phyloP scores from a whole-genome alignment of 768 basidiomycete genomes.

The Trametes cinnabarina region DNA sequence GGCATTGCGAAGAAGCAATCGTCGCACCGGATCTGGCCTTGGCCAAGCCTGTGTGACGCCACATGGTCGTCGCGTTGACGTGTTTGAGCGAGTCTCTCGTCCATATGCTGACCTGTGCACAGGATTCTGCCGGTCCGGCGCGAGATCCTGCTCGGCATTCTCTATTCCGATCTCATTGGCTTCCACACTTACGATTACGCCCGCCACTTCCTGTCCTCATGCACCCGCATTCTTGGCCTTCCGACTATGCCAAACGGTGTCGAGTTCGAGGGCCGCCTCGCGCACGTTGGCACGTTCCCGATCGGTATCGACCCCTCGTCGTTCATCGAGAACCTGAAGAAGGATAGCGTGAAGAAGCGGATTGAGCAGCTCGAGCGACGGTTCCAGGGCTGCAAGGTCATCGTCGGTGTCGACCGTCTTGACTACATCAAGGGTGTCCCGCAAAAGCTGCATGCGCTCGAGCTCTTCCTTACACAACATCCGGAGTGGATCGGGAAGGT shows the following conservation, averaged over 20 bases:
- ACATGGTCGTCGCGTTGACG: not conserved
- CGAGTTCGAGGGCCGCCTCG: slow-evolving; percentile 91
- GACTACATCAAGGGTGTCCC: slow-evolving; percentile 99
- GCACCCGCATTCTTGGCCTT: slow-evolving; percentile 91
- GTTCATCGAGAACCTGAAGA: slow-evolving; percentile 84
- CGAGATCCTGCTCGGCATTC: slow-evolving; percentile 93
- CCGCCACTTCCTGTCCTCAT: slow-evolving; percentile 97
- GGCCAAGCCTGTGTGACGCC: slow-evolving; percentile 6
- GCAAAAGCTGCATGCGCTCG: slow-evolving; percentile 94
- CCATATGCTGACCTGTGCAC: slow-evolving; percentile 8
- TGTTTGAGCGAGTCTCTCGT: not conserved
- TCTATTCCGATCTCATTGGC: slow-evolving; percentile 96
- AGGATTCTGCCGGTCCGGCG: slow-evolving; percentile 96
- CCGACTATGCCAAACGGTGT: slow-evolving; percentile 98
- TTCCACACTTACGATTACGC: slow-evolving; percentile 99
- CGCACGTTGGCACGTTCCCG: slow-evolving; percentile 97
- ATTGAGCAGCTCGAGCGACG: slow-evolving; percentile 81
- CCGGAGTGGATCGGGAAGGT: slow-evolving; percentile 99
- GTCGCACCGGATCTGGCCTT: not conserved
- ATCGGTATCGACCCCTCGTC: slow-evolving; percentile 96
- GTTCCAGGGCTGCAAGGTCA: slow-evolving; percentile 93
- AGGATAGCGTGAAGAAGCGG: slow-evolving; percentile 76
- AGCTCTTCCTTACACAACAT: slow-evolving; percentile 94
- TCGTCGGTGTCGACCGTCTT: slow-evolving; percentile 96
- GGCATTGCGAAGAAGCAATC: slow-evolving; percentile 9